These are phyloP conservation scores for Mortierella polycephala DNA, from an alignment of 371 early-diverging fungal genomes.

Conservation along the genomic window DNA sequence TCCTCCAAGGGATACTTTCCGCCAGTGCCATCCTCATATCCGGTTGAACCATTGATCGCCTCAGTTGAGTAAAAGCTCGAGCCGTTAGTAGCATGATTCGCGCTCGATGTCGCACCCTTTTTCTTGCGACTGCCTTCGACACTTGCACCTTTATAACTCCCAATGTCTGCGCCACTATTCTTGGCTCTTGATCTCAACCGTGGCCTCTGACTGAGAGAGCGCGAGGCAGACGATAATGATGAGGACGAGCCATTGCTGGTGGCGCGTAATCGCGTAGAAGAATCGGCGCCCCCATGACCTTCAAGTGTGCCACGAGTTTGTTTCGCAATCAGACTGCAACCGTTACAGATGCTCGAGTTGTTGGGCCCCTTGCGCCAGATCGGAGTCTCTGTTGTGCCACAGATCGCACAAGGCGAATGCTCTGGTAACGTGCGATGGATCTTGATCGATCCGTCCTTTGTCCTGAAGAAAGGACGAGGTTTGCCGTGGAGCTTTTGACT, in stretches of 20 bases:
- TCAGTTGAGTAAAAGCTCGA: too few relatives aligned
- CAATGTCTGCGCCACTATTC: too few relatives aligned
- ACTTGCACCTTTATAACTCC: too few relatives aligned
- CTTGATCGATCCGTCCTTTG: conserved; percentile 48
- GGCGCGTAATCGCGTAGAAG: too few relatives aligned
- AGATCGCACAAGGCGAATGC: conserved; percentile 28
- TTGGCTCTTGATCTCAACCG: too few relatives aligned
- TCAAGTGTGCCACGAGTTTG: neutral
- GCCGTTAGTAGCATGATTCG: too few relatives aligned
- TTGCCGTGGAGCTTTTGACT: conserved; percentile 45
- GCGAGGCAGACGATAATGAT: too few relatives aligned
- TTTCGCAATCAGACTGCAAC: conserved; percentile 15
- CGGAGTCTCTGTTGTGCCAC: conserved; percentile 22
- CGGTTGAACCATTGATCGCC: too few relatives aligned
- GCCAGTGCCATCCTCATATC: neutral
- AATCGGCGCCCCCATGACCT: neutral
- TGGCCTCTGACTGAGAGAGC: too few relatives aligned
- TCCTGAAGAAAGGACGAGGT: conserved; percentile 38
- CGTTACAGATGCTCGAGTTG: conserved; percentile 19
- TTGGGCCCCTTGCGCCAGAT: conserved; percentile 26
- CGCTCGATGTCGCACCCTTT: too few relatives aligned
- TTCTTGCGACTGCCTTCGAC: too few relatives aligned
- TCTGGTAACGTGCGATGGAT: conserved; percentile 35
- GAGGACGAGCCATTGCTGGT: too few relatives aligned
- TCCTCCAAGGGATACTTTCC: neutral